A percentile compares a stretch with the other conserved stretches of the same genome.
Conservation (phyloP, 805 yeast species). For the Naumovozyma baii region DNA sequence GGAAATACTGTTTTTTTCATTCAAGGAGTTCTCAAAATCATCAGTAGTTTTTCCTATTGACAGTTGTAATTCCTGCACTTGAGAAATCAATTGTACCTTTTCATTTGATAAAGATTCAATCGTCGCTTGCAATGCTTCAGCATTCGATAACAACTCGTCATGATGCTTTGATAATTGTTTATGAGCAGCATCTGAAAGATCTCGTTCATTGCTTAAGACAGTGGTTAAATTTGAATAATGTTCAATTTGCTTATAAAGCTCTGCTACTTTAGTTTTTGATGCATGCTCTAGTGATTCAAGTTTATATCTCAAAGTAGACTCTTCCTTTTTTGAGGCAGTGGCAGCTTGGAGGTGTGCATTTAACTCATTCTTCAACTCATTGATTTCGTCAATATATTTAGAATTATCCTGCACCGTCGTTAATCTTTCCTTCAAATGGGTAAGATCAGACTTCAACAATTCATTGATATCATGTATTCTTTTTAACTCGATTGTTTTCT, state of each 20-base stretch:
- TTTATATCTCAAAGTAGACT: conserved; percentile 52
- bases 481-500: conserved; percentile 43
- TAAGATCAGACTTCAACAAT: conserved; percentile 46
- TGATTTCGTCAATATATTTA: conserved; percentile 42
- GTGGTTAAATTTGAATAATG: conserved; percentile 34
- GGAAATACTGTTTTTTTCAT: conserved; percentile 17
- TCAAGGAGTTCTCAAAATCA: conserved; percentile 11
- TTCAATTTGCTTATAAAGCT: conserved; percentile 35
- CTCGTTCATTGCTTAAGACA: conserved; percentile 37
- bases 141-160: conserved; percentile 41
- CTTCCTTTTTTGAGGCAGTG: conserved; percentile 53
- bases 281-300: conserved; percentile 44
- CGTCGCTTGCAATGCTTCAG: conserved; percentile 45
- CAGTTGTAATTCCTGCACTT: conserved; percentile 39
- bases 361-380: conserved; percentile 44
- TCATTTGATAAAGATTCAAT: conserved; percentile 54
- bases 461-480: conserved; percentile 40
- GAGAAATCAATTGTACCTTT: conserved; percentile 47
- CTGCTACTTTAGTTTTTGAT: conserved; percentile 29
- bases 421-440: conserved; percentile 41
- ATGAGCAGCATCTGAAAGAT: conserved; percentile 33
- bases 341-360: conserved; percentile 51
- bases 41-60: conserved; percentile 4
- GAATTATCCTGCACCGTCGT: conserved; percentile 34
- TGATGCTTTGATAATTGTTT: conserved; percentile 39